Conservation (phyloP, 306 rosid species). For the Abrus precatorius region DNA sequence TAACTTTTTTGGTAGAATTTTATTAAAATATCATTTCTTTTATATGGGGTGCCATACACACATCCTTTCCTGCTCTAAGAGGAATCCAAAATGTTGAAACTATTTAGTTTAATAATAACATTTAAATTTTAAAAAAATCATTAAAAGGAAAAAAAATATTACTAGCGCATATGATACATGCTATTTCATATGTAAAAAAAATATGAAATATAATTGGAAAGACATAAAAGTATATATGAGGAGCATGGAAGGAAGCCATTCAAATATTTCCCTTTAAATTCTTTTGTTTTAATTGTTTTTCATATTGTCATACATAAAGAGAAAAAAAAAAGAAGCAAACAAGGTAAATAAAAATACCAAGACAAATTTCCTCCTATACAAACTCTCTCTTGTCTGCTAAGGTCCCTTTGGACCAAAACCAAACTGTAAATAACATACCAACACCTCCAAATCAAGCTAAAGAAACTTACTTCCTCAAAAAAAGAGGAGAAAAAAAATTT, state of each 20-base stretch:
- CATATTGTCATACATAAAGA: slow-evolving; percentile 35
- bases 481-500: no score
- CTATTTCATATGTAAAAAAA: not conserved
- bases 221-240: not conserved
- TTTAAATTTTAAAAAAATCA: no score
- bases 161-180: not conserved
- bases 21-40: not conserved
- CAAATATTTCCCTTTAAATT: slow-evolving; percentile 41
- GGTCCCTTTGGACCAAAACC: slow-evolving; percentile 81
- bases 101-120: not conserved
- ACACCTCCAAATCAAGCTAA: slow-evolving; percentile 53
- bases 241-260: not conserved
- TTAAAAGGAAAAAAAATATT: not conserved
- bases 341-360: slow-evolving; percentile 46
- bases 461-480: slow-evolving; percentile 33
- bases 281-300: slow-evolving; percentile 40
- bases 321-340: slow-evolving; percentile 36
- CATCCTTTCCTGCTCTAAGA: not conserved
- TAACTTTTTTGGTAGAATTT: not conserved
- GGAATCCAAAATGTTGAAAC: slow-evolving; percentile 14
- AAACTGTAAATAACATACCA: slow-evolving; percentile 59
- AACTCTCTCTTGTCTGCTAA: slow-evolving; percentile 60
- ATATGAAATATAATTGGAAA: not conserved
- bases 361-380: slow-evolving; percentile 83
- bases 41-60: not conserved